Base-by-base conservation (phyloP, 1,284 basidiomycete species). In the Boletellus dicymbophilus region DNA sequence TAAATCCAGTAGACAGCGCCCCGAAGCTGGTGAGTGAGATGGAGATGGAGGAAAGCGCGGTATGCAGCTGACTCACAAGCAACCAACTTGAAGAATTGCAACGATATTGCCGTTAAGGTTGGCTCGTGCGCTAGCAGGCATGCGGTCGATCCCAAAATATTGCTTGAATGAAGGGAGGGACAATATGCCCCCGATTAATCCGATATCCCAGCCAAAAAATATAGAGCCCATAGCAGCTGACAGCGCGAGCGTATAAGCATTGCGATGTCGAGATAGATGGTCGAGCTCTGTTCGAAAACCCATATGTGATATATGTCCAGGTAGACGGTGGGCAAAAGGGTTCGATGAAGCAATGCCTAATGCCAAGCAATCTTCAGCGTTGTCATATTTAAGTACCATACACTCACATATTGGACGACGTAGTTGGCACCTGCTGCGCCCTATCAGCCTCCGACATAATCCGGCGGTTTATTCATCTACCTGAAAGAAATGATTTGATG, bases 31-130 rank as follows among this genome's bases (percentile, higher is more conserved):
- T 16, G 21, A 21, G 37, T 37, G 27, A 46, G 23, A 37, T 5
- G 36, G 13, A 2, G 12, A n/a, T n/a, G 9, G 41, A 12, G 27
- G 1, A 41, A 52, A 23, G 54, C n/a, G n/a, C n/a, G n/a, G n/a
- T n/a, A n/a, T n/a, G n/a, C n/a, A n/a, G 52, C 39, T 47, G 40
- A 74, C 82, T 59, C 71, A 84, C 80, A 84, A 80, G 48, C 72
- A 77, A 11, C 81, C 79, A 6, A 72, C 81, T 51, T 84, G 82
- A 33, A 84, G 64, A 43, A 83, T 72, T 1, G 80, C 71, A 18
- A 84, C 83, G 33, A 85, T 77, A 58, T 84, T 81, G 6, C 79
- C 79, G 39, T 69, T 71, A 21, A 80, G 51, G 48, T 72, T 59
- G 11, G 77, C 76, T 25, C 62, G 61, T 12, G 68, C 66, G 18